Evolutionary conservation across 768 basidiomycete species (phyloP).

Genomic region (Lentinula sp.): DNA sequence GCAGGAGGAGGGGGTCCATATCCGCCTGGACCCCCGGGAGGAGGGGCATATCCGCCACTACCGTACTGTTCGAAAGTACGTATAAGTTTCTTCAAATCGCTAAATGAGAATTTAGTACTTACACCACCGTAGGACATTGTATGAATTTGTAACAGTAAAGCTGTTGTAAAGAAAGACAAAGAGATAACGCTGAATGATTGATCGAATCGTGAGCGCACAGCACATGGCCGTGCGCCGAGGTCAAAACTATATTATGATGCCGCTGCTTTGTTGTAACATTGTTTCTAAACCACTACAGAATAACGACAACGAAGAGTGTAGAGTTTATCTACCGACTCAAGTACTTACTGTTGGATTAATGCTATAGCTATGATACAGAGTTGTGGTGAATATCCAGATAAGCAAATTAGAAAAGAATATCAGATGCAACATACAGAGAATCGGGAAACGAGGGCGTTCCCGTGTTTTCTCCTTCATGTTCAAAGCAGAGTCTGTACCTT

Average conservation of each 20-base stretch:
- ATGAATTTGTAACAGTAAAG: background rate
- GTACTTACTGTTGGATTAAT: background rate
- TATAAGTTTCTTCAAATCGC: background rate
- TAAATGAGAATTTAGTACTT: background rate
- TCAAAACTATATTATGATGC: background rate
- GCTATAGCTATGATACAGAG: background rate
- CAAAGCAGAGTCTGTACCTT: background rate
- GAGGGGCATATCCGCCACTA: slow-evolving; percentile 14
- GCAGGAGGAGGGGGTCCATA: slow-evolving; percentile 11
- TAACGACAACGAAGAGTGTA: background rate
- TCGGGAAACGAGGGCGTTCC: background rate
- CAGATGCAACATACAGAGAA: background rate
- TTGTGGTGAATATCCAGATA: background rate
- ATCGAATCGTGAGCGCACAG: background rate
- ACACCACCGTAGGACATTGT: slow-evolving; percentile 33
- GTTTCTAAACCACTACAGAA: too few species aligned
- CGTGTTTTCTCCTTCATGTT: background rate
- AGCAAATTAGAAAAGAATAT: background rate
- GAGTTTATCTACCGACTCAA: background rate
- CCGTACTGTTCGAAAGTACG: background rate
- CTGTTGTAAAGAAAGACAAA: background rate
- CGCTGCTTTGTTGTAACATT: background rate
- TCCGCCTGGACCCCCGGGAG: slow-evolving; percentile 12
- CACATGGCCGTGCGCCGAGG: background rate
- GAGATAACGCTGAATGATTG: background rate